Base-by-base conservation (phyloP, 305 asterid genomes). In the Plantago lanceolata region DNA sequence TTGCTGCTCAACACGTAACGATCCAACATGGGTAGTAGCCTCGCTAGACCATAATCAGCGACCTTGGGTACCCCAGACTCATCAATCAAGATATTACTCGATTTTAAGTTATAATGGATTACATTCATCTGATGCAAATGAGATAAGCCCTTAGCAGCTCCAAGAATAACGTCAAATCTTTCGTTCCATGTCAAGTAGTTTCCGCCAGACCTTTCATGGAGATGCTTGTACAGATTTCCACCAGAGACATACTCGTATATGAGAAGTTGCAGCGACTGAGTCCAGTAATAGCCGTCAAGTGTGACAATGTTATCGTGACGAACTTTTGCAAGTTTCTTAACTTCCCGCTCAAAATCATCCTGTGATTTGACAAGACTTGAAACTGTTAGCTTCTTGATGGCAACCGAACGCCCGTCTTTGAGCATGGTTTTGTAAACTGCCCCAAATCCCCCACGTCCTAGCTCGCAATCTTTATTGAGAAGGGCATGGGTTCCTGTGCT, bases 381-480 rank as follows among this genome's bases (percentile, higher is more conserved):
- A 48, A 81, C 87, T 0, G 88, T 81, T 28, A 89, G 88, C 79
- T 86, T 89, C 83, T 86, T 86, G 68, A 89, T 85, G 63, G 96
- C 96, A 20, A 89, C 87, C 0, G 84, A 72, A 8, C 75, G 83
- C n/a, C 96, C 96, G 11, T 84, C 91, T 68, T 73, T 70, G 21
- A 89, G 95, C 67, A 62, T 68, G 5, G 96, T 78, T 18, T 78
- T 77, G 68, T 89, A 89, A 31, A 89, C 96, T 0, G 95, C 76
- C 45, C 96, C 95, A 28, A 89, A 86, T 66, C 96, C 96, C 26
- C 96, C 96, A 2, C 85, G 90, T 8, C 96, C 96, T 37, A 89
- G 87, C 53, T 89, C 95, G 63, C 90, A 81, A 55, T 89, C 94
- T 77, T 84, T 86, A 75, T 81, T 85, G 57, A 89, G 94, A 71